These are phyloP conservation scores for Beta lomatogona DNA, from an alignment of 179 eudicot genomes.

Conservation along the genomic window DNA sequence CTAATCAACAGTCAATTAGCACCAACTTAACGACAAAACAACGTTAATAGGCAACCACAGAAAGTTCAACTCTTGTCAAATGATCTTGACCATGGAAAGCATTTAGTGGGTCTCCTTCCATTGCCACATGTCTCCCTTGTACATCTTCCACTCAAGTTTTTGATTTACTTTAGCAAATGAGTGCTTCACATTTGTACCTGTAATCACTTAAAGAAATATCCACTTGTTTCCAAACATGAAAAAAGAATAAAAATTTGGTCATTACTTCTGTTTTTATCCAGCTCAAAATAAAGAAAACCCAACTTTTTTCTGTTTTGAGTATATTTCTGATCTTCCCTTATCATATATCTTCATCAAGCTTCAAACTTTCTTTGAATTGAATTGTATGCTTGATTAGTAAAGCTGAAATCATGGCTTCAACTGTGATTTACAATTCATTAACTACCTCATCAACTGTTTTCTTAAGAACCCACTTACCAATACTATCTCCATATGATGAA, in stretches of 20 bases:
- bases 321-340: background rate
- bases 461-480: constrained; percentile 52
- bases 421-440: constrained; percentile 48
- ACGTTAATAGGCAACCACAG: constrained; percentile 5
- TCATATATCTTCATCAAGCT: background rate
- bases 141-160: constrained; percentile 7
- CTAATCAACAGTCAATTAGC: background rate
- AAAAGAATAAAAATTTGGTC: background rate
- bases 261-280: background rate
- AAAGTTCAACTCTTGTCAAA: constrained; percentile 8
- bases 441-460: constrained; percentile 46
- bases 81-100: background rate
- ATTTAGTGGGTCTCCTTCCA: background rate
- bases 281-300: background rate
- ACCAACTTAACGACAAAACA: background rate
- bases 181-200: constrained; percentile 20
- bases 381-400: background rate
- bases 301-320: no score
- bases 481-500: constrained; percentile 36
- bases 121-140: constrained; percentile 23
- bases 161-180: constrained; percentile 12
- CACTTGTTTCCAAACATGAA: background rate
- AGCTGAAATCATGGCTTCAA: constrained; percentile 43
- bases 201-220: constrained; percentile 18
- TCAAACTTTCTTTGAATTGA: background rate